Percentiles rank a stretch among this genome's conserved stretches.
Conservation (phyloP, 1,284 basidiomycete species). For the Volvariella volvacea region DNA sequence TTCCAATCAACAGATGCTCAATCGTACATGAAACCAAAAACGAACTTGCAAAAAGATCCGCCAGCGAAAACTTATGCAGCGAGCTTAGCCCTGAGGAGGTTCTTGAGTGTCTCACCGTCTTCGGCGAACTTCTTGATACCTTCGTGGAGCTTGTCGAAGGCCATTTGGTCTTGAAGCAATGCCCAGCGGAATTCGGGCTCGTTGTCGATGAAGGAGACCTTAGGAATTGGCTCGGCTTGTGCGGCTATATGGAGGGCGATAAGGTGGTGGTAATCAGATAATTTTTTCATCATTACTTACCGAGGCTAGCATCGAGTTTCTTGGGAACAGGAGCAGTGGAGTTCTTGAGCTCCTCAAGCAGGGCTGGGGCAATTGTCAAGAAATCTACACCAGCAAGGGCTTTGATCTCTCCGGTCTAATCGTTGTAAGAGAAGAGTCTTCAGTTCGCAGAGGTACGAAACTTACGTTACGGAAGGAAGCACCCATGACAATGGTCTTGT, state of each 20-base stretch:
- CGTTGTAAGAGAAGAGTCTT: slow-evolving; percentile 11
- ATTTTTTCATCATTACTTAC: slow-evolving; percentile 32
- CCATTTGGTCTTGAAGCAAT: slow-evolving; percentile 90
- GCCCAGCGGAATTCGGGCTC: slow-evolving; percentile 95
- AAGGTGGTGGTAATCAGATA: not conserved
- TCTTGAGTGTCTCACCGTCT: slow-evolving; percentile 89
- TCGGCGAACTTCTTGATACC: slow-evolving; percentile 97
- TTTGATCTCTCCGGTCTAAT: slow-evolving; percentile 91
- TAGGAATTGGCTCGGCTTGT: slow-evolving; percentile 58
- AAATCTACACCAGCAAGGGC: slow-evolving; percentile 95
- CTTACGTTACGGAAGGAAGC: slow-evolving; percentile 95
- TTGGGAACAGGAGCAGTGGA: slow-evolving; percentile 75
- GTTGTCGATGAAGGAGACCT: slow-evolving; percentile 87
- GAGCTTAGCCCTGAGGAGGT: slow-evolving; percentile 77
- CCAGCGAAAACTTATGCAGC: slow-evolving; percentile 37
- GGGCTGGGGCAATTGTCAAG: slow-evolving; percentile 88
- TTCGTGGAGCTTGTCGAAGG: slow-evolving; percentile 94
- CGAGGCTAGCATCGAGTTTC: slow-evolving; percentile 70
- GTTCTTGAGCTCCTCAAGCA: slow-evolving; percentile 91
- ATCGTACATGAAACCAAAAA: not conserved
- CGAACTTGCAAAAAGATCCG: not conserved
- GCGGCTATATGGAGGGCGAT: slow-evolving; percentile 31
- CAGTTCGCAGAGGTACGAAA: slow-evolving; percentile 12
- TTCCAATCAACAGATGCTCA: too few relatives aligned
- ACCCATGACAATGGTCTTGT: slow-evolving; percentile 99